Percentiles rank a stretch among this genome's conserved stretches.
phyloP scores from a whole-genome alignment of 1,284 basidiomycete species.

The Earliella scabrosa region DNA sequence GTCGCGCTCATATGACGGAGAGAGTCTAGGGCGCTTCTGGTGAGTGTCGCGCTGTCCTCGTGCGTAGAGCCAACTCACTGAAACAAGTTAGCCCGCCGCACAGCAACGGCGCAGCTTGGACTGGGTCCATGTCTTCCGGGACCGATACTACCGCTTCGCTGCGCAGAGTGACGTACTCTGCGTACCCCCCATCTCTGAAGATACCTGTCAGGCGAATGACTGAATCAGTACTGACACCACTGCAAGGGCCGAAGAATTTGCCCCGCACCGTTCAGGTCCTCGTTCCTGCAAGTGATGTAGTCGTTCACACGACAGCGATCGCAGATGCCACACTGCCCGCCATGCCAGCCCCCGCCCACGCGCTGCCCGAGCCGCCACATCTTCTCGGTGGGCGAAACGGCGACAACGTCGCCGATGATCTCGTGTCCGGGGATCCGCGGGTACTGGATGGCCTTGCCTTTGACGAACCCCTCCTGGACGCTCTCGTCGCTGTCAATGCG shows the following conservation, averaged over 20 bases:
- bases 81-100: constrained; percentile 60
- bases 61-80: no score
- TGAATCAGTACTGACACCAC: no score
- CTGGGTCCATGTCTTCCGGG: constrained; percentile 67
- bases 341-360: constrained; percentile 34
- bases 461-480: no score
- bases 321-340: constrained; percentile 32
- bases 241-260: no score
- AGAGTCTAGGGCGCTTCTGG: constrained; percentile 27
- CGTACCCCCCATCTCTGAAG: constrained; percentile 23
- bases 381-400: constrained; percentile 23
- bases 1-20: constrained; percentile 29
- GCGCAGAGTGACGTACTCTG: constrained; percentile 26
- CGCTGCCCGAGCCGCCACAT: constrained; percentile 33
- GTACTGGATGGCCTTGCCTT: constrained; percentile 9
- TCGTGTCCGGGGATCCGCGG: constrained; percentile 35
- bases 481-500: constrained; percentile 27
- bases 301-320: constrained; percentile 27
- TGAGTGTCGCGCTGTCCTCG: no score
- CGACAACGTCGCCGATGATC: constrained; percentile 32
- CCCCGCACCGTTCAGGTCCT: constrained; percentile 26
- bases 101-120: constrained; percentile 83
- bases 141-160: constrained; percentile 65
- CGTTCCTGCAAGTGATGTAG: constrained; percentile 25
- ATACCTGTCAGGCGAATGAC: constrained; percentile 9